phyloP scores from a whole-genome alignment of 768 basidiomycete genomes.

The Tulasnella sp. region DNA sequence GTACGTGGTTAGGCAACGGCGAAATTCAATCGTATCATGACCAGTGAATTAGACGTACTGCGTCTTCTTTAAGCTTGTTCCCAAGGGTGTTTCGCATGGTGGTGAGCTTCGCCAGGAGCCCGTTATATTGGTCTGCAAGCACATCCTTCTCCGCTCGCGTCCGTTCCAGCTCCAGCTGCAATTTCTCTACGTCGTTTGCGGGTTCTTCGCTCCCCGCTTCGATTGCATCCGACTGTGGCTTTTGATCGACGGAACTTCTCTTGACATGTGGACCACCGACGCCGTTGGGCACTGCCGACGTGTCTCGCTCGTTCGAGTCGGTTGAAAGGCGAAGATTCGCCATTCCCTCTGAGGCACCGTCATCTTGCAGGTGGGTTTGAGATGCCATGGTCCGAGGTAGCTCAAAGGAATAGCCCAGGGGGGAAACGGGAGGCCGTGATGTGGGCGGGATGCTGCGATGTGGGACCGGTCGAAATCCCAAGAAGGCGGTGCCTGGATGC shows the following conservation, averaged over 20 bases:
- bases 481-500: not conserved
- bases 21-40: not conserved
- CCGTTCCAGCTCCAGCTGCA: constrained; percentile 70
- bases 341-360: not conserved
- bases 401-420: not conserved
- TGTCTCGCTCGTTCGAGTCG: not conserved
- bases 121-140: constrained; percentile 80
- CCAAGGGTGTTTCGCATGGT: constrained; percentile 91
- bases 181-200: constrained; percentile 26
- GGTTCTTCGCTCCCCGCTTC: not conserved
- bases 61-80: constrained; percentile 93
- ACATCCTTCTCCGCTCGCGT: constrained; percentile 82
- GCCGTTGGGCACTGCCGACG: constrained; percentile 16
- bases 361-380: not conserved
- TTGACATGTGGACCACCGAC: not conserved
- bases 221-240: not conserved
- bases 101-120: constrained; percentile 80
- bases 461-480: constrained; percentile 9
- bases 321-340: not conserved
- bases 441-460: not conserved
- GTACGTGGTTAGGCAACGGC: constrained; percentile 26
- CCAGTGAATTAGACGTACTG: constrained; percentile 57
- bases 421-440: not conserved
- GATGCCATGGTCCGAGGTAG: not conserved
- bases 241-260: not conserved